Evolutionary conservation across 768 basidiomycete species (phyloP).

Genomic region (Suillus clintonianus): DNA sequence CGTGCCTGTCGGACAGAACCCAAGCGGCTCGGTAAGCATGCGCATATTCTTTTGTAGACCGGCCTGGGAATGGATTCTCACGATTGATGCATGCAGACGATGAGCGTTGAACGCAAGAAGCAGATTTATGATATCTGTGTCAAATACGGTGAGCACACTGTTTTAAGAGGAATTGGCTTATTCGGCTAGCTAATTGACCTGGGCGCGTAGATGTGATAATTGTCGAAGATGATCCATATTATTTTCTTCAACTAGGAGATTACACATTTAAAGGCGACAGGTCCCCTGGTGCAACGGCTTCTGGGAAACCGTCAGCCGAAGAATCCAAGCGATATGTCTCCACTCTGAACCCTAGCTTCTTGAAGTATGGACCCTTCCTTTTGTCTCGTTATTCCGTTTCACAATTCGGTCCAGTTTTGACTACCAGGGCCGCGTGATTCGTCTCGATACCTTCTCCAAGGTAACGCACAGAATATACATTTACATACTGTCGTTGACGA

Average conservation of each 20-base stretch:
- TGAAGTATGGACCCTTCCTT: constrained; percentile 41
- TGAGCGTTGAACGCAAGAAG: constrained; percentile 65
- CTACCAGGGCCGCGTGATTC: constrained; percentile 80
- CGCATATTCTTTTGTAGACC: background rate
- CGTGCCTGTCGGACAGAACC: constrained; percentile 84
- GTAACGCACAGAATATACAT: constrained; percentile 26
- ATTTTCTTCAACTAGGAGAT: constrained; percentile 64
- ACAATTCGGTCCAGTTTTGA: constrained; percentile 48
- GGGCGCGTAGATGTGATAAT: constrained; percentile 62
- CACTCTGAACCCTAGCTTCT: constrained; percentile 60
- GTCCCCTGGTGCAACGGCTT: constrained; percentile 6
- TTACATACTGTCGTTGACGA: background rate
- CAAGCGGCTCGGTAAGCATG: constrained; percentile 64
- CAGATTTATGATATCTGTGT: constrained; percentile 82
- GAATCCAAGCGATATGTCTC: constrained; percentile 48
- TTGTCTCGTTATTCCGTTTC: background rate
- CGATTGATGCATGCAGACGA: constrained; percentile 46
- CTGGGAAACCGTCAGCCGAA: constrained; percentile 30
- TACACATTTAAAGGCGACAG: constrained; percentile 50
- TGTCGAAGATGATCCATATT: constrained; percentile 85
- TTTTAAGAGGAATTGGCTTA: background rate
- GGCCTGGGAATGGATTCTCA: background rate
- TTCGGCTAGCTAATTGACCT: background rate
- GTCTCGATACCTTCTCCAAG: constrained; percentile 82
- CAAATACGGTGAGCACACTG: constrained; percentile 58